These are phyloP conservation scores for Podospora tetraspora DNA, from an alignment of 495 filamentous ascomycete species.

Conservation along the genomic window DNA sequence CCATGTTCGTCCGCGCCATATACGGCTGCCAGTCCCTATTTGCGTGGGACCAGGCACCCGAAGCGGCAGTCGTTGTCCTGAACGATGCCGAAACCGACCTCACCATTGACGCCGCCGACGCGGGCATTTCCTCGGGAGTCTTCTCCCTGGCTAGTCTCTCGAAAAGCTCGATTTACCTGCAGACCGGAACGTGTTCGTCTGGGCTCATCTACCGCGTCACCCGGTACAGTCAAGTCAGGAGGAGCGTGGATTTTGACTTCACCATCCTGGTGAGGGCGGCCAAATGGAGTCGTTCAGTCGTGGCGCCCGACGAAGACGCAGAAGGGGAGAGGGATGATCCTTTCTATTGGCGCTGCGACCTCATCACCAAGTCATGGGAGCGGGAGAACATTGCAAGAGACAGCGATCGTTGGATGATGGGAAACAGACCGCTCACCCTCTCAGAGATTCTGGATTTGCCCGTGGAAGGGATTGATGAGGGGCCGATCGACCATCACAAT, in stretches of 20 bases:
- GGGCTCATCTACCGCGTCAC: not conserved
- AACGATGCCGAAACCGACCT: not conserved
- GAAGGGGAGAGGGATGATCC: not conserved
- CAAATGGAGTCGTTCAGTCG: not conserved
- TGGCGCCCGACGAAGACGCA: not conserved
- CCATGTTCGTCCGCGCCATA: not conserved
- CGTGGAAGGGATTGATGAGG: not conserved
- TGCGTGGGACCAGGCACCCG: conserved; percentile 1
- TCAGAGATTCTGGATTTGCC: not conserved
- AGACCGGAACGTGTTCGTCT: not conserved
- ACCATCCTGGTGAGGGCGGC: not conserved
- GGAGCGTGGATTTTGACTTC: not conserved
- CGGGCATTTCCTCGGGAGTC: not conserved
- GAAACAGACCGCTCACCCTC: not conserved
- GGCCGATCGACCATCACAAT: not conserved
- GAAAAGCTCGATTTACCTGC: no score
- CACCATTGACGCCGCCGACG: not conserved
- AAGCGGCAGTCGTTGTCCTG: not conserved
- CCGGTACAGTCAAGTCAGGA: no score
- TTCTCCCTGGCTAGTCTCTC: no score
- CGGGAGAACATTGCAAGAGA: no score
- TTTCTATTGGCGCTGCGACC: not conserved
- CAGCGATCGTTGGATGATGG: not conserved
- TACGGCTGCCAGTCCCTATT: not conserved
- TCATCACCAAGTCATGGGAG: no score